Percentiles rank a stretch among this genome's conserved stretches.
These are phyloP conservation scores for Chytriomyces sp. DNA, from an alignment of 192 early-diverging fungal genomes.

Conservation along the genomic window DNA sequence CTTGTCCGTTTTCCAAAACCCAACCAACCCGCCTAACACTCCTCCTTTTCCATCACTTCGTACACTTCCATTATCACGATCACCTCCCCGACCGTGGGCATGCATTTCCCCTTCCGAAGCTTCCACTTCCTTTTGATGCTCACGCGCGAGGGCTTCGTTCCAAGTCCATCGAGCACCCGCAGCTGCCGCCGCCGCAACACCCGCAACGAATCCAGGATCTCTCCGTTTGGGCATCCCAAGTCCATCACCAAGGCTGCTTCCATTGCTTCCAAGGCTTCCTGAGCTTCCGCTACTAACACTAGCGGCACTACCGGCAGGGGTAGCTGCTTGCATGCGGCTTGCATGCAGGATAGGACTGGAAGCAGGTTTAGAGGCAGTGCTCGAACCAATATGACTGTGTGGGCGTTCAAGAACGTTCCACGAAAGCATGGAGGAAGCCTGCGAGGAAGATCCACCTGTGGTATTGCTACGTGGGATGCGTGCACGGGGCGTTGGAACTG, in stretches of 20 bases:
- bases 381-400: not conserved
- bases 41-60: not conserved
- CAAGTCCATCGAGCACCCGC: constrained; percentile 26
- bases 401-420: constrained; percentile 3
- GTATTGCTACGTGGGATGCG: not conserved
- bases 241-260: no score
- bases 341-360: not conserved
- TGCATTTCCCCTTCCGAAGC: not conserved
- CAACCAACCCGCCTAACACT: constrained; percentile 16
- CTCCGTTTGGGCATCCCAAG: not conserved
- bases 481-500: not conserved
- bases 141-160: constrained; percentile 27
- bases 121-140: constrained; percentile 24
- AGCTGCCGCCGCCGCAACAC: constrained; percentile 26
- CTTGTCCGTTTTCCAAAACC: constrained; percentile 20
- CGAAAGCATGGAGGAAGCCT: not conserved
- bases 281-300: not conserved
- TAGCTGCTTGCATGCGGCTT: not conserved
- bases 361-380: not conserved
- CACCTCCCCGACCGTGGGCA: not conserved
- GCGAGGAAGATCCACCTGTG: not conserved
- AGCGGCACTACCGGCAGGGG: not conserved
- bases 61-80: not conserved
- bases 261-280: not conserved
- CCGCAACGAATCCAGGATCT: constrained; percentile 14